phyloP scores from a whole-genome alignment of 129 eudicot species.

The Flaveria sonorensis region DNA sequence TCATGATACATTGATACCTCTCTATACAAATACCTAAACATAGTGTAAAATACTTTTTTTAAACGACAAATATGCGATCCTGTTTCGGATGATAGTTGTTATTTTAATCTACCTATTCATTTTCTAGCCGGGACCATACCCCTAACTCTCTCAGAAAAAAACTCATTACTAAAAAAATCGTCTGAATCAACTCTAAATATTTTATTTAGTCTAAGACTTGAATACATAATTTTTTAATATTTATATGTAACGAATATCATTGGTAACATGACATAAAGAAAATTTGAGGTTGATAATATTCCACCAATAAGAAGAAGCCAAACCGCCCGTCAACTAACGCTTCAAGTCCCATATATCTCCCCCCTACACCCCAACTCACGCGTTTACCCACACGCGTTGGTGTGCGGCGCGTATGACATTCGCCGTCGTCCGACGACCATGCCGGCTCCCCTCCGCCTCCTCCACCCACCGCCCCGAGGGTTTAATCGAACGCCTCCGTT shows the following conservation, averaged over 20 bases:
- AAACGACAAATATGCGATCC: too few relatives aligned
- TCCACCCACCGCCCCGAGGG: constrained; percentile 61
- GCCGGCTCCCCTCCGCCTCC: constrained; percentile 50
- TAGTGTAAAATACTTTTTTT: background rate
- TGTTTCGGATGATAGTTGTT: too few relatives aligned
- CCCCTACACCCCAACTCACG: constrained; percentile 22
- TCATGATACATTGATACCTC: too few relatives aligned
- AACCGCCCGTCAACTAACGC: constrained; percentile 5
- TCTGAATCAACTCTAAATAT: too few relatives aligned
- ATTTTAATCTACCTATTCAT: too few relatives aligned
- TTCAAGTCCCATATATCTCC: constrained; percentile 14
- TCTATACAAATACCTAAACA: background rate
- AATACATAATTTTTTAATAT: too few relatives aligned
- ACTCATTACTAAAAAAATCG: too few relatives aligned
- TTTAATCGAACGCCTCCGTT: constrained; percentile 60
- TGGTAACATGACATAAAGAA: too few relatives aligned
- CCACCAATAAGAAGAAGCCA: constrained; percentile 13
- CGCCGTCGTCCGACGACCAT: constrained; percentile 45
- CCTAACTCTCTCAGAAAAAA: too few relatives aligned
- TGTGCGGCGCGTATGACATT: constrained; percentile 44
- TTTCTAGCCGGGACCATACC: too few relatives aligned
- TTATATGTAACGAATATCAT: too few relatives aligned
- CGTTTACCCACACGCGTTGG: constrained; percentile 39
- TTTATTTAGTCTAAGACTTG: too few relatives aligned
- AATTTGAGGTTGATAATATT: constrained; percentile 21